Conservation (phyloP, 768 basidiomycete genomes). For the Fibroporia radiculosa region DNA sequence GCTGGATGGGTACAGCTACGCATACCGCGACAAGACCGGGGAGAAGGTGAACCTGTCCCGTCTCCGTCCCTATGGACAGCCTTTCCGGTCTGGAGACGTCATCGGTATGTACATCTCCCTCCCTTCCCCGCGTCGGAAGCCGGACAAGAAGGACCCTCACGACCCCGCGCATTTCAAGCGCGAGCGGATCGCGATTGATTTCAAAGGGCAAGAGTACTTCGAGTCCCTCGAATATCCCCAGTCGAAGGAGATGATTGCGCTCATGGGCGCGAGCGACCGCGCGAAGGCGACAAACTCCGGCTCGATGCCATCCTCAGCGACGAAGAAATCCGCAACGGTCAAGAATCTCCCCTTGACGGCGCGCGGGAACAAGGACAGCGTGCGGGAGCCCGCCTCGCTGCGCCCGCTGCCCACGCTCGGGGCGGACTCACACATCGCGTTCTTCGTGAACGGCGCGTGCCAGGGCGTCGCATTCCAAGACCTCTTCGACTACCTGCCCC, state of each 20-base stretch:
- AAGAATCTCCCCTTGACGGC: slow-evolving; percentile 59
- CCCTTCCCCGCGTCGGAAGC: slow-evolving; percentile 51
- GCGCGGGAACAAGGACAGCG: slow-evolving; percentile 30
- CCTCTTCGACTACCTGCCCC: slow-evolving; percentile 83
- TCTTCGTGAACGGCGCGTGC: slow-evolving; percentile 87
- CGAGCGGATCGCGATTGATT: slow-evolving; percentile 88
- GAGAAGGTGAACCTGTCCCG: slow-evolving; percentile 85
- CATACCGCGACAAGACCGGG: slow-evolving; percentile 84
- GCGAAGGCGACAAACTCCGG: slow-evolving; percentile 48
- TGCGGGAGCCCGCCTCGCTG: slow-evolving; percentile 27
- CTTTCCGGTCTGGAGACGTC: slow-evolving; percentile 78
- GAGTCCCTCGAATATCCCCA: slow-evolving; percentile 86
- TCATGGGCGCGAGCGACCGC: slow-evolving; percentile 63
- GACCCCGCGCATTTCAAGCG: slow-evolving; percentile 82
- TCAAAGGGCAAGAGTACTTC: slow-evolving; percentile 96
- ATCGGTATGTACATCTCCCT: slow-evolving; percentile 91
- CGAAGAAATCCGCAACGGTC: slow-evolving; percentile 60
- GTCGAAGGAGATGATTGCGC: slow-evolving; percentile 85
- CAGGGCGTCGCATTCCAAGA: slow-evolving; percentile 82
- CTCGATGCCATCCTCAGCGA: slow-evolving; percentile 45
- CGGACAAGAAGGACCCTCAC: slow-evolving; percentile 53
- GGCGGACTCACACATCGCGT: slow-evolving; percentile 66
- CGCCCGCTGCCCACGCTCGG: slow-evolving; percentile 62
- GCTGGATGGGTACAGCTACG: slow-evolving; percentile 90
- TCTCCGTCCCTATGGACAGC: slow-evolving; percentile 65